Conservation (phyloP, 1,139 yeast genomes). For the Blastobotrys buckinghamii region DNA sequence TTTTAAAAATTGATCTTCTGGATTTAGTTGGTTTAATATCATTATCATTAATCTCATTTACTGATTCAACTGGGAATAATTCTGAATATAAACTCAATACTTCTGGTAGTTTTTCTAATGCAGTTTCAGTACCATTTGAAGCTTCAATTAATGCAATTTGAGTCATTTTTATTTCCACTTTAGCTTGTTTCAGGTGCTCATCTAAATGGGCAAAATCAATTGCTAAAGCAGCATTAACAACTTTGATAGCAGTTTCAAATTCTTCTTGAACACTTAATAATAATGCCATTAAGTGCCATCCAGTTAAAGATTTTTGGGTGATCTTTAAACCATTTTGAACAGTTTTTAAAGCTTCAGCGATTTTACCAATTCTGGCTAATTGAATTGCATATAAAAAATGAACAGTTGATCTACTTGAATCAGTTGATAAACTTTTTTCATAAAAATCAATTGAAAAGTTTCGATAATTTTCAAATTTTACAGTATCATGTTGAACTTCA, state of each 20-base stretch:
- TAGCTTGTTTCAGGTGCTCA: constrained; percentile 32
- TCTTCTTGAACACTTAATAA: constrained; percentile 50
- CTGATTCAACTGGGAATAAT: constrained; percentile 37
- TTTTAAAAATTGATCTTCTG: constrained; percentile 3
- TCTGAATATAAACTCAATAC: constrained; percentile 56
- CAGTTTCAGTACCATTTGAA: constrained; percentile 52
- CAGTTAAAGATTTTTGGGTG: constrained; percentile 40
- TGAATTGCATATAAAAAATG: constrained; percentile 28
- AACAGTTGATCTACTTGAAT: constrained; percentile 18
- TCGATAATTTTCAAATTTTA: constrained; percentile 18
- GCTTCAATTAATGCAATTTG: constrained; percentile 68
- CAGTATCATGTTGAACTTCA: constrained; percentile 19
- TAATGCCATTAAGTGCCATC: constrained; percentile 49
- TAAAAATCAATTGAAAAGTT: constrained; percentile 24
- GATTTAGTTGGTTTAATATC: neutral
- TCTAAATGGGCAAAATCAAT: constrained; percentile 10
- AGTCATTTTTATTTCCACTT: constrained; percentile 68
- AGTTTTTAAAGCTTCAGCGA: constrained; percentile 29
- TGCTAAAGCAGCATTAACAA: constrained; percentile 39
- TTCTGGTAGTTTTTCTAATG: constrained; percentile 61
- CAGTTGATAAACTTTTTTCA: constrained; percentile 20
- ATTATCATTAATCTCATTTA: neutral
- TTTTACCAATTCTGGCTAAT: constrained; percentile 26
- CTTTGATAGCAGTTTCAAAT: constrained; percentile 40
- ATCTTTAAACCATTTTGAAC: constrained; percentile 34